Base-by-base conservation (phyloP, 1,139 yeast genomes). In the Saccharomyces pastorianus region DNA sequence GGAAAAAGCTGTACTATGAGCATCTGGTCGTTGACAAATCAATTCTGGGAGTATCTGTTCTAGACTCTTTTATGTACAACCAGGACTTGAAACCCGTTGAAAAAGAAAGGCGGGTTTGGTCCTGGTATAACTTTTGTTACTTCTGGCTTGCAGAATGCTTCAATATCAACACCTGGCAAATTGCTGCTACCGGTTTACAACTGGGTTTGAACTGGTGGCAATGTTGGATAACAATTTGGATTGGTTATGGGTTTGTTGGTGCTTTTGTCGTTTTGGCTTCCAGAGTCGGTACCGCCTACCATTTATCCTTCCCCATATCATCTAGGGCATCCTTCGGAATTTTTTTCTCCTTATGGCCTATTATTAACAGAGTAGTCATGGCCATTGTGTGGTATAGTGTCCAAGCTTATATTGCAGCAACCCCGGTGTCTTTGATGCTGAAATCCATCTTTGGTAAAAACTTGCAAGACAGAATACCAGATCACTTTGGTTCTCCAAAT, bases 81-180 rank as follows among this genome's bases (percentile, higher is more conserved):
- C 75, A 78, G 59, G 96, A 88, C 72, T 76, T 88, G 63, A 79
- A 81, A 60, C 96, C 96, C 0, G 91, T 88, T 1, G 76, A 72
- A 26, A 78, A 73, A 14, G 73, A 74, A 6, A 76, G 88, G 66
- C 76, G 96, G 66, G 77, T 78, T 27, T 88, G 96, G 96, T 74
- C 81, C 29, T 87, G 95, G 95, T 84, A 76, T 69, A 86, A 87
- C 65, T 88, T 73, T 66, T 83, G 84, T 8, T 83, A 80, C 58
- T 87, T 87, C 64, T 88, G 96, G 96, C 71, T 88, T 55, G 90
- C 96, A 1, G 96, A 88, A 66, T 82, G 95, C 26, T 86, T 89
- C 72, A 88, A 88, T 69, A 83, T 89, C 63, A 88, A 86, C 66
- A 88, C 96, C 8, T 88, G 95, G 91, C 91, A 87, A 73, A 88